Percentiles rank a stretch among this genome's conserved stretches.
phyloP scores from a whole-genome alignment of 352 stramenopile genomes.

The Poterioochromonas sp. region DNA sequence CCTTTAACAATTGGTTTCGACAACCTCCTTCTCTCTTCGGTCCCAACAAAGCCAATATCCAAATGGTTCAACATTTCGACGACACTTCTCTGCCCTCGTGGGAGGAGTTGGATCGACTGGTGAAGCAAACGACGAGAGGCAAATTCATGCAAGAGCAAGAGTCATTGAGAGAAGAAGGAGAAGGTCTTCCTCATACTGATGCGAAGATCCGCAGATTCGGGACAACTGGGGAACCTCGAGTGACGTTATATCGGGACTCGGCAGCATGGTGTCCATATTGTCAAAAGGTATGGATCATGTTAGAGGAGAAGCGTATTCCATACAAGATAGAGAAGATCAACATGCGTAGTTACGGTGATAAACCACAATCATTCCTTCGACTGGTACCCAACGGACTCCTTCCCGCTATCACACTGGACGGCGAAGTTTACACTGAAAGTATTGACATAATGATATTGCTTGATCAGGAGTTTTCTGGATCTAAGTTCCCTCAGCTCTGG shows the following conservation, averaged over 20 bases:
- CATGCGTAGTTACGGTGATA: constrained; percentile 70
- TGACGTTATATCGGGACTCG: constrained; percentile 62
- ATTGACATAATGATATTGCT: constrained; percentile 67
- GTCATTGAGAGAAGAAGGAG: not conserved
- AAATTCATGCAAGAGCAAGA: not conserved
- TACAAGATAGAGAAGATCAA: constrained; percentile 68
- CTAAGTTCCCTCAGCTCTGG: constrained; percentile 2
- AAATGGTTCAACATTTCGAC: no score
- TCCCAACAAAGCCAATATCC: no score
- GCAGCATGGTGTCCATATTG: constrained; percentile 57
- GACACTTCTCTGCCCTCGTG: no score
- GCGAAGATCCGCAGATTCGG: constrained; percentile 60
- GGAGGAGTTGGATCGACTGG: no score
- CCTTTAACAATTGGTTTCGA: no score
- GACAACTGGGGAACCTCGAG: constrained; percentile 16
- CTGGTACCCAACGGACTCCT: constrained; percentile 62
- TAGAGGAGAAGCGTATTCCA: constrained; percentile 69
- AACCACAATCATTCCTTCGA: constrained; percentile 56
- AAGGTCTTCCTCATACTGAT: constrained; percentile 58
- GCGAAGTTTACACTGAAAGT: constrained; percentile 61
- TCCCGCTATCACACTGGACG: constrained; percentile 59
- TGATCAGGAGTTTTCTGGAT: constrained; percentile 53
- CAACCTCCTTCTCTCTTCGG: no score
- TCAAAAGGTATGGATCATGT: constrained; percentile 58
- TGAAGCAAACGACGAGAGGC: no score